Percentiles rank a stretch among this genome's conserved stretches.
phyloP scores from a whole-genome alignment of 139 green algal genomes.

The Coelastrella sp. region DNA sequence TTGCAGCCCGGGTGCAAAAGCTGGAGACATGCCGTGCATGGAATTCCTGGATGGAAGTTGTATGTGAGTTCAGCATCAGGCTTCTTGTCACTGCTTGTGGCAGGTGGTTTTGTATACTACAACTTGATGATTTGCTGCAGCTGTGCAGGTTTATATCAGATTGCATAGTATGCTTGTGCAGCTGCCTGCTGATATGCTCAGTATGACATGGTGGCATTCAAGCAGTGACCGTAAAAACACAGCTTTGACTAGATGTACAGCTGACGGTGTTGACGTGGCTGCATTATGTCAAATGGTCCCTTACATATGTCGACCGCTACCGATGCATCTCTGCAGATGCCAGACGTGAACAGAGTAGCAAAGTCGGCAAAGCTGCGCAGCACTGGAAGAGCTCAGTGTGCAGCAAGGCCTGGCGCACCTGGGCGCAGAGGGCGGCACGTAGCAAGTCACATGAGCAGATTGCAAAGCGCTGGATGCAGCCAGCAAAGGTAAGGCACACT shows the following conservation, averaged over 20 bases:
- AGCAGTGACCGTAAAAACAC: no score
- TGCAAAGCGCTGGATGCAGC: slow-evolving; percentile 65
- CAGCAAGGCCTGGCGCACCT: slow-evolving; percentile 59
- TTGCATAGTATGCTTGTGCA: no score
- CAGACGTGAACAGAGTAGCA: slow-evolving; percentile 30
- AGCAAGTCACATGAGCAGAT: slow-evolving; percentile 54
- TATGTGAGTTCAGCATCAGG: slow-evolving; percentile 22
- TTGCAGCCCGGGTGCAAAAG: slow-evolving; percentile 54
- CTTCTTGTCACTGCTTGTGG: not conserved
- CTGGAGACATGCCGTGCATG: slow-evolving; percentile 58
- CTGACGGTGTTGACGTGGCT: no score
- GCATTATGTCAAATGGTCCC: no score
- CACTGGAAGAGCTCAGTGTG: slow-evolving; percentile 50
- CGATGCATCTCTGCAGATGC: not conserved
- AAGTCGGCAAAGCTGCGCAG: slow-evolving; percentile 22
- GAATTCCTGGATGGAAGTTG: slow-evolving; percentile 61
- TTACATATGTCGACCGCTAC: no score
- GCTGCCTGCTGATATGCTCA: no score
- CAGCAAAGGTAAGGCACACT: slow-evolving; percentile 51
- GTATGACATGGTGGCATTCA: no score
- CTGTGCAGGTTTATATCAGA: no score
- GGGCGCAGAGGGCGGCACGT: slow-evolving; percentile 50
- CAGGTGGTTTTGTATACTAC: no score
- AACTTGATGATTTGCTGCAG: no score
- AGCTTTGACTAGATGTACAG: no score